phyloP scores from a whole-genome alignment of 345 rosid species.

The Geranium rotundifolium region DNA sequence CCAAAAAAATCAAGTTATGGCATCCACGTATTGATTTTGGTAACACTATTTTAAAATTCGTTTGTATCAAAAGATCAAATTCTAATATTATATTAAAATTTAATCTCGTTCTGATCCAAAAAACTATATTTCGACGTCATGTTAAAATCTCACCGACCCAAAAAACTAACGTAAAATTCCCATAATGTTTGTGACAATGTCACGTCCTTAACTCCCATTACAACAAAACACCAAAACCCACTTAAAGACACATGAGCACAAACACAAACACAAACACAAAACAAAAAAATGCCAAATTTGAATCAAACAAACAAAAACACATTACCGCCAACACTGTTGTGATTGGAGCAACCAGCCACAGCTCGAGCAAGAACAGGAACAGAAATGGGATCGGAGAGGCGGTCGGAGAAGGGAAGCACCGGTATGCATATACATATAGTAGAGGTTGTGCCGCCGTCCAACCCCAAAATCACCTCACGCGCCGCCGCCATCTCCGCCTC shows the following conservation, averaged over 20 bases:
- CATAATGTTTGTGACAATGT: too few relatives aligned
- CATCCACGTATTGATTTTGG: too few relatives aligned
- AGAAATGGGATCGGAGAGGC: constrained; percentile 39
- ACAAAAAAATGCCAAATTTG: neutral
- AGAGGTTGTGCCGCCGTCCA: constrained; percentile 68
- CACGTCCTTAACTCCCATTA: neutral
- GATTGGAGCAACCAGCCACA: constrained; percentile 64
- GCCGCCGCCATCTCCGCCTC: constrained; percentile 26
- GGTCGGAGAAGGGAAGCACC: constrained; percentile 18
- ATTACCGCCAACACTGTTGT: constrained; percentile 61
- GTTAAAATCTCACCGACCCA: too few relatives aligned
- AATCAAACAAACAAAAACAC: too few relatives aligned
- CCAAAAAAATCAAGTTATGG: too few relatives aligned
- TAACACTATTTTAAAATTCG: too few relatives aligned
- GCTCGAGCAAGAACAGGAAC: constrained; percentile 50
- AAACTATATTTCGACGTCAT: too few relatives aligned
- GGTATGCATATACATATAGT: constrained; percentile 65
- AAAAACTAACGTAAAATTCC: neutral
- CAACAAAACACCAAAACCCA: neutral
- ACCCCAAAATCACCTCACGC: constrained; percentile 37
- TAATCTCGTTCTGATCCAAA: too few relatives aligned
- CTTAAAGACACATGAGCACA: neutral
- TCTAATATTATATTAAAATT: too few relatives aligned
- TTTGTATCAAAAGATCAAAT: too few relatives aligned
- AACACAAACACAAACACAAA: neutral